phyloP scores from a whole-genome alignment of 208 protist species.

The Crithidia expoeki region DNA sequence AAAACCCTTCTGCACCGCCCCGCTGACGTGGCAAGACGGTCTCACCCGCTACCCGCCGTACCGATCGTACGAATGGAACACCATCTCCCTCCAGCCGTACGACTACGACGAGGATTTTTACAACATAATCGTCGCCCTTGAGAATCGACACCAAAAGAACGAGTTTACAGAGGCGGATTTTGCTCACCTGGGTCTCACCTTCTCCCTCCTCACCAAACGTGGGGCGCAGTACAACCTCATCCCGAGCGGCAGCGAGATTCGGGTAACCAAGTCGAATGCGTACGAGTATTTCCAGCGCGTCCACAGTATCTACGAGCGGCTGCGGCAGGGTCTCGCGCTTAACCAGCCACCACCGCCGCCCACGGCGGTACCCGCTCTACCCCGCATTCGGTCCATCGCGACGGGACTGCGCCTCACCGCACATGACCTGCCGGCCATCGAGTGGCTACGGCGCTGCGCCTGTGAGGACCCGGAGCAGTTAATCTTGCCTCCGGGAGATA shows the following conservation, averaged over 20 bases:
- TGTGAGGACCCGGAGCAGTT: slow-evolving; percentile 23
- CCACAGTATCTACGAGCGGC: slow-evolving; percentile 20
- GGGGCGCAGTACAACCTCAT: slow-evolving; percentile 42
- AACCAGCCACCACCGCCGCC: slow-evolving; percentile 3
- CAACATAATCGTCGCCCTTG: slow-evolving; percentile 13
- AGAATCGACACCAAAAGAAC: slow-evolving; percentile 14
- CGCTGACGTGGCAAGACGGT: slow-evolving; percentile 30
- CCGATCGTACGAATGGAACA: slow-evolving; percentile 39
- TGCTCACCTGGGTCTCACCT: slow-evolving; percentile 27
- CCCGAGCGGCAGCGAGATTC: slow-evolving; percentile 48
- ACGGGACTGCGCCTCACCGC: slow-evolving; percentile 24
- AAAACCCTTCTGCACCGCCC: slow-evolving; percentile 25
- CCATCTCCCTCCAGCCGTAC: slow-evolving; percentile 16
- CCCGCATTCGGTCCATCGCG: slow-evolving; percentile 11
- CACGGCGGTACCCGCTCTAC: not conserved
- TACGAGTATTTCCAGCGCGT: slow-evolving; percentile 52
- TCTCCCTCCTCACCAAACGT: slow-evolving; percentile 33
- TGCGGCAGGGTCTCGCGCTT: slow-evolving; percentile 5
- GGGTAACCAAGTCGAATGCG: slow-evolving; percentile 43
- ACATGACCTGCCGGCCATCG: slow-evolving; percentile 14
- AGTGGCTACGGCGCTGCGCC: slow-evolving; percentile 20
- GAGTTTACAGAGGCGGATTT: slow-evolving; percentile 32
- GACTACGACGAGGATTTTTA: slow-evolving; percentile 29
- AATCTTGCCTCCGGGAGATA: slow-evolving; percentile 18
- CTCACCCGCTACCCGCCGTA: slow-evolving; percentile 28